phyloP scores from a whole-genome alignment of 306 rosid species.

The Luffa acutangula region DNA sequence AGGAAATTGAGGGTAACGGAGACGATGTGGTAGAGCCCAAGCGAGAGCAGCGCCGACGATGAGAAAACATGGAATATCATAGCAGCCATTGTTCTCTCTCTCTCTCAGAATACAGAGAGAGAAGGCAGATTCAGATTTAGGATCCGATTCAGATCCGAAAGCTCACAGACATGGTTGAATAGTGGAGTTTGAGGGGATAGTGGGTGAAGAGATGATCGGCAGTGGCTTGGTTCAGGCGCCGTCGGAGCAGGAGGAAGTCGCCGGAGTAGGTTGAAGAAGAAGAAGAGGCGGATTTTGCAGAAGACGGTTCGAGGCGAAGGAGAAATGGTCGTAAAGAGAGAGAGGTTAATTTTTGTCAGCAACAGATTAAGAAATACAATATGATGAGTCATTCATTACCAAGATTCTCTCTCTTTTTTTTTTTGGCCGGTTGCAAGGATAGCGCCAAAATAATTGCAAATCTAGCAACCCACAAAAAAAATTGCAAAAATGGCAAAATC shows the following conservation, averaged over 20 bases:
- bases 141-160: conserved; percentile 2
- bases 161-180: neutral
- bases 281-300: neutral
- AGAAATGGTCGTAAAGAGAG: neutral
- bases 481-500: too few species aligned
- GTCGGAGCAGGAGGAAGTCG: neutral
- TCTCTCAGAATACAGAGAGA: conserved; percentile 7
- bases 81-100: conserved; percentile 26
- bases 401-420: too few species aligned
- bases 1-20: conserved; percentile 41
- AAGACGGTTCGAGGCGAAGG: neutral
- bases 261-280: neutral
- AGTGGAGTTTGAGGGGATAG: neutral
- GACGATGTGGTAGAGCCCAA: conserved; percentile 66
- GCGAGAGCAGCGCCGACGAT: conserved; percentile 29
- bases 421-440: too few species aligned
- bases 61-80: conserved; percentile 42
- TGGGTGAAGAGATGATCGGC: neutral
- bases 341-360: too few species aligned
- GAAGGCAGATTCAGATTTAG: neutral
- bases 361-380: too few species aligned
- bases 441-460: too few species aligned
- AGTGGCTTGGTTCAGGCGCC: neutral
- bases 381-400: too few species aligned
- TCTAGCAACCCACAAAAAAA: too few species aligned